phyloP scores from a whole-genome alignment of 176 grass and related monocot genomes.

The Hordeum vulgare region DNA sequence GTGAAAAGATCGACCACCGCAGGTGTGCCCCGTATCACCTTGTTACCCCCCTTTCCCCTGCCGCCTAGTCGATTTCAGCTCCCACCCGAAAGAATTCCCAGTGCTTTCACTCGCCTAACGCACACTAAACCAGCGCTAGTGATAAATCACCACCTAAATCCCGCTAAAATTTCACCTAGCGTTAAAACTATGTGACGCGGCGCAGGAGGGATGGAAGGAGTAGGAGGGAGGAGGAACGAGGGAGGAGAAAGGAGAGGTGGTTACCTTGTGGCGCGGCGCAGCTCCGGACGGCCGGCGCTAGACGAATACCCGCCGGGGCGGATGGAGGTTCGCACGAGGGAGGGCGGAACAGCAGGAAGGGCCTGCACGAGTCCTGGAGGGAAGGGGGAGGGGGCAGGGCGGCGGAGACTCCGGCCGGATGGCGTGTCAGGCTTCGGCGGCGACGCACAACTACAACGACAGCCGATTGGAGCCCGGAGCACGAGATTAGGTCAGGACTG shows the following conservation, averaged over 20 bases:
- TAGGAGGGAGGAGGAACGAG: not conserved
- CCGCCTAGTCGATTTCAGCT: not conserved
- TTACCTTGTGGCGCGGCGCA: not conserved
- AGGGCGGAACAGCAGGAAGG: not conserved
- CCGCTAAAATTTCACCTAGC: too few species aligned
- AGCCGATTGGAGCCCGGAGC: not conserved
- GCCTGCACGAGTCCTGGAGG: not conserved
- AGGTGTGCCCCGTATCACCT: too few species aligned
- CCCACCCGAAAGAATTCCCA: not conserved
- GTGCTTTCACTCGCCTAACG: not conserved
- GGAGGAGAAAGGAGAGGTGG: not conserved
- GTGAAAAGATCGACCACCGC: too few species aligned
- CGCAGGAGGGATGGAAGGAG: not conserved
- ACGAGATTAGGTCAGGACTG: not conserved
- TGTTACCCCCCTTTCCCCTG: not conserved
- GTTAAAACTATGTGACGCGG: too few species aligned
- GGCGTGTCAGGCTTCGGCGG: not conserved
- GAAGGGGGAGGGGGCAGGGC: not conserved
- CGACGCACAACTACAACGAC: not conserved
- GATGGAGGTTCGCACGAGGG: not conserved
- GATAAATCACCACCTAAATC: not conserved
- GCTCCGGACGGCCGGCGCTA: not conserved
- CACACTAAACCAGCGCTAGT: not conserved
- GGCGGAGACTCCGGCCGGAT: not conserved
- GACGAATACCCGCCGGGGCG: not conserved